These are phyloP conservation scores for Pseudocercospora fuligena DNA, from an alignment of 2,329 filamentous ascomycete genomes.

Conservation along the genomic window DNA sequence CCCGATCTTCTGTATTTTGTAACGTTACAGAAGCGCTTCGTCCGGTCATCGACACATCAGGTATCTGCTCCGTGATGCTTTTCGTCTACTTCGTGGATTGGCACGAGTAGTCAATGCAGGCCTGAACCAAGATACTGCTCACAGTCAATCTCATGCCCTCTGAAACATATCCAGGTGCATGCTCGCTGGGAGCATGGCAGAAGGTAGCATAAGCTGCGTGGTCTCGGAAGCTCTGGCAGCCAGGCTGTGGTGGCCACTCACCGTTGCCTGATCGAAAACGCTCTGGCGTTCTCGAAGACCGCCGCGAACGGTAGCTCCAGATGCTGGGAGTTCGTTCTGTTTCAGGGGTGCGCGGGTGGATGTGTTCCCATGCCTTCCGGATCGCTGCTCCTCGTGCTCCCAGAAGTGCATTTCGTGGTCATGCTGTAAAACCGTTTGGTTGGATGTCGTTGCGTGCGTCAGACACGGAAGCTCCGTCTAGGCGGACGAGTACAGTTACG, in stretches of 20 bases:
- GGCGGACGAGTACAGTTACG: slow-evolving; percentile 5
- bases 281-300: slow-evolving; percentile 31
- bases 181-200: slow-evolving; percentile 5
- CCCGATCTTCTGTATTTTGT: slow-evolving; percentile 19
- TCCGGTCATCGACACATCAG: slow-evolving; percentile 24
- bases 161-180: slow-evolving; percentile 23
- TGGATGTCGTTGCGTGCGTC: slow-evolving; percentile 21
- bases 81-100: slow-evolving; percentile 16
- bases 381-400: slow-evolving; percentile 20
- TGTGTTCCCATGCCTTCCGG: slow-evolving; percentile 27
- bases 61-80: slow-evolving; percentile 29
- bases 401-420: slow-evolving; percentile 17
- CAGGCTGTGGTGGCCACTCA: slow-evolving; percentile 29
- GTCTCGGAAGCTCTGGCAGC: slow-evolving; percentile 20
- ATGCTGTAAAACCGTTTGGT: slow-evolving; percentile 21
- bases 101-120: not conserved
- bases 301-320: slow-evolving; percentile 24
- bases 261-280: slow-evolving; percentile 17
- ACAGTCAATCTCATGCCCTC: slow-evolving; percentile 9
- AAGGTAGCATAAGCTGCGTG: slow-evolving; percentile 15
- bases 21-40: slow-evolving; percentile 28
- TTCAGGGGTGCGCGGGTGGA: slow-evolving; percentile 29
- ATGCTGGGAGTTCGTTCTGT: slow-evolving; percentile 24
- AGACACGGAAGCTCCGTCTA: slow-evolving; percentile 12
- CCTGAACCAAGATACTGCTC: not conserved